These are phyloP conservation scores for Clonostachys rhizophaga DNA, from an alignment of 2,329 filamentous ascomycete species.

Conservation along the genomic window DNA sequence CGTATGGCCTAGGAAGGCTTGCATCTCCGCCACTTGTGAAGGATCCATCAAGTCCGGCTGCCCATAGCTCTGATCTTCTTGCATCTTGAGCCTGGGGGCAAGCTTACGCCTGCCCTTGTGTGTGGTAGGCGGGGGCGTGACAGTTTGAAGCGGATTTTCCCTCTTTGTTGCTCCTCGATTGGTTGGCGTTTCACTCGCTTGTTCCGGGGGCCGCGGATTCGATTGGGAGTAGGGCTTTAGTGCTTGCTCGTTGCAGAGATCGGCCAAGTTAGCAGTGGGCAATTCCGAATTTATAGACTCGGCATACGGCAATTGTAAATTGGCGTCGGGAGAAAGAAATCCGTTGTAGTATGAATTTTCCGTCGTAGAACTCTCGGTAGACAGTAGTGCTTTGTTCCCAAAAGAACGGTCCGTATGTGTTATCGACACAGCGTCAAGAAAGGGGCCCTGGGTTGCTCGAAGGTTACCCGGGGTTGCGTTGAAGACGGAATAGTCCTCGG, in stretches of 20 bases:
- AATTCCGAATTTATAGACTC: conserved; percentile 52
- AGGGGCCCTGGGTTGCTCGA: conserved; percentile 36
- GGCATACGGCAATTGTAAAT: conserved; percentile 52
- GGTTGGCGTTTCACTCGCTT: conserved; percentile 4
- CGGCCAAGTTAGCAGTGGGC: conserved; percentile 49
- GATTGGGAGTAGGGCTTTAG: conserved; percentile 14
- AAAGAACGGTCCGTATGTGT: conserved; percentile 23
- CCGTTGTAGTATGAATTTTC: conserved; percentile 59
- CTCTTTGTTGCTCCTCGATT: background rate
- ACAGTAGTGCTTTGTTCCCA: conserved; percentile 45
- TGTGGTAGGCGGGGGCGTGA: conserved; percentile 55
- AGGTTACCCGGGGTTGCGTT: conserved; percentile 59
- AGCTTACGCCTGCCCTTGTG: conserved; percentile 52
- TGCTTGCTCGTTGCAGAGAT: conserved; percentile 19
- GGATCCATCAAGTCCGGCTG: conserved; percentile 44
- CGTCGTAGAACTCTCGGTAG: conserved; percentile 39
- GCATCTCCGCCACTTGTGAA: conserved; percentile 44
- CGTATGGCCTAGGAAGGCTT: conserved; percentile 37
- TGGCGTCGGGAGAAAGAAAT: conserved; percentile 50
- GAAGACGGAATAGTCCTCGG: conserved; percentile 62
- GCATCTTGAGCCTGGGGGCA: conserved; percentile 50
- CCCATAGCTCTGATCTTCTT: conserved; percentile 50
- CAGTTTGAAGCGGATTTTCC: conserved; percentile 37
- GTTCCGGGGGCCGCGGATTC: conserved; percentile 15
- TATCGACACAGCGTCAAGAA: conserved; percentile 37